Base-by-base conservation (phyloP, 1,139 yeast genomes). In the Blastobotrys elegans region DNA sequence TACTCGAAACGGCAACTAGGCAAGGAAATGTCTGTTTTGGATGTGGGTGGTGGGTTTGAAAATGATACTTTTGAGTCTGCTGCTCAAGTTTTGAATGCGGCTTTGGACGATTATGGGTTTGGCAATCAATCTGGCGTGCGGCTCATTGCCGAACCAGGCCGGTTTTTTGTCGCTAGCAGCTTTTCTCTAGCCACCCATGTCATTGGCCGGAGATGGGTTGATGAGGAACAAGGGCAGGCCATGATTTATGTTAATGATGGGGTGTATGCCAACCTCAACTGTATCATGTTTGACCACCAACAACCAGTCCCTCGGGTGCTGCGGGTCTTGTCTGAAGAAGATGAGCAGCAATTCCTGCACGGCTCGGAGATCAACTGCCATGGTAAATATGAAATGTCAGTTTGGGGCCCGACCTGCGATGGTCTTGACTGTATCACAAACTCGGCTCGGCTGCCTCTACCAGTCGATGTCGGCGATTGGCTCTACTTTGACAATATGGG, bases 371-470 rank as follows among this genome's bases (percentile, higher is more conserved):
- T 44, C 20, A 56, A 49, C 33, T 51, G 55, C 37, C 44, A 40
- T 26, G 56, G 52, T 22, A 49, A 40, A 40, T 55, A 56, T 52
- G 67, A 65, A 48, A 57, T 87, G 73, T 62, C 96, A 18, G 76
- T 92, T 51, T 92, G 97, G 97, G 98, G 98, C 7, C 98, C 97
- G 43, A 92, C 97, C 20, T 92, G 98, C 69, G 98, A 92, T 67
- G 97, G 97, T 3, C 74, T 92, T 56, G 98, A 92, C 66, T 85
- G 96, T 65, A 80, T 92, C 50, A 68, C 85, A 24, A 67, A 73
- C 45, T 73, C 71, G 36, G 70, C 79, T 50, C 58, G 59, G 43
- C 72, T 90, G 62, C 73, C 80, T 16, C 74, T 75, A 46, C 79
- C 81, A 43, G 80, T 89, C 44, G 72, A 73, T 36, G 84, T 84